These are phyloP conservation scores for Dryas octopetala DNA, from an alignment of 306 rosid genomes.

Conservation along the genomic window DNA sequence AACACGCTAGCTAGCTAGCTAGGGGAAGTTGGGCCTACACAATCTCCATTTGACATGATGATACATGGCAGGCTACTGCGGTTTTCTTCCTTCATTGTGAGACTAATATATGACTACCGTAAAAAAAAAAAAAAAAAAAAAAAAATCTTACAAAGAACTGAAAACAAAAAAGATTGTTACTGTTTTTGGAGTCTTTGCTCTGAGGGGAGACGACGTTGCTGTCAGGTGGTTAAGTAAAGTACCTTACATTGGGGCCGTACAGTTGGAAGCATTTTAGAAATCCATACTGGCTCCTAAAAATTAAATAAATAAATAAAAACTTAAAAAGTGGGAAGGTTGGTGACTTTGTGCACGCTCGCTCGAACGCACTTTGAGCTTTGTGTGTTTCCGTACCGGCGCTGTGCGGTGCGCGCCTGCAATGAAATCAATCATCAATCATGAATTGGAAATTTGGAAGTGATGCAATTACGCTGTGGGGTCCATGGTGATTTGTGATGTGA, in stretches of 20 bases:
- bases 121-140: too few relatives aligned
- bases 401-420: slow-evolving; percentile 31
- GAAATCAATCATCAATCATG: slow-evolving; percentile 21
- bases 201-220: neutral
- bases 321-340: too few relatives aligned
- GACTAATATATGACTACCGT: neutral
- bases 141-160: neutral
- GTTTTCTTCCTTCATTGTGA: neutral
- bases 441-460: neutral
- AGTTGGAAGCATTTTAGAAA: slow-evolving; percentile 27
- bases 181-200: neutral
- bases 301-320: too few relatives aligned
- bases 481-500: neutral
- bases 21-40: neutral
- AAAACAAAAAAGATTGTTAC: neutral
- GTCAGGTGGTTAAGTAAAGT: slow-evolving; percentile 16
- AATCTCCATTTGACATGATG: slow-evolving; percentile 17
- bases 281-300: slow-evolving; percentile 23
- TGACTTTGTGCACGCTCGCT: too few relatives aligned
- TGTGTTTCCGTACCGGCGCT: slow-evolving; percentile 11
- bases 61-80: neutral
- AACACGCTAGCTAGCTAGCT: slow-evolving; percentile 15
- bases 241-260: slow-evolving; percentile 30
- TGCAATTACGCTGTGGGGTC: slow-evolving; percentile 8
- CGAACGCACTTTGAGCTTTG: too few relatives aligned